Base-by-base conservation (phyloP, 208 protist genomes). In the Leishmania gerbilli region DNA sequence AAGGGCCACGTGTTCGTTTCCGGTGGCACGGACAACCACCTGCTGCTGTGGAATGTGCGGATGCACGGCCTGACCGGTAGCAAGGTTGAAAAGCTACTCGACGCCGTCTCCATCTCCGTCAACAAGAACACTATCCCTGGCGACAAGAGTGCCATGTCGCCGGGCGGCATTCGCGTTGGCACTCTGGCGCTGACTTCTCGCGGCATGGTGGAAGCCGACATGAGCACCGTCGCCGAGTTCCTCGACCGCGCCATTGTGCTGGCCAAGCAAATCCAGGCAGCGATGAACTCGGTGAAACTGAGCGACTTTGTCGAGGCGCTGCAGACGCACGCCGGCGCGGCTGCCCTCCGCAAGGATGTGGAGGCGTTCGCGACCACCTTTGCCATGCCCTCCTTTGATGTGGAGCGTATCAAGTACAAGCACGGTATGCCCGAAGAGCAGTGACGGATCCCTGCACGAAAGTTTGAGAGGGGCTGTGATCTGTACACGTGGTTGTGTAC, bases 81-180 rank as follows among this genome's bases (percentile, higher is more conserved):
- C 84, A 99, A 99, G 87, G 49, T 99, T 56, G 98, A 99, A 90
- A 99, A 99, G 89, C 81, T 99, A 21, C 90, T 98, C 6, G 97
- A 99, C 74, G 77, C 79, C 55, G 84, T 95, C 37, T 87, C 88
- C 79, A 99, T 99, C 82, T 97, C 98, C 0, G 83, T 95, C 37
- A 99, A 99, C 93, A 99, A 99, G 91, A 99, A 99, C 90, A 94
- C 98, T 17, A 97, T 99, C 75, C 89, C 92, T n/a, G 98, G 98
- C 56, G 99, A 99, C 83, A 96, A 93, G 77, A 96, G 85, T 72
- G 98, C 99, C 13, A 77, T 99, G 51, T 91, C 90, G 9, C 99
- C 99, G 2, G 93, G 94, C 55, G 99, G 98, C 60, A 92, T 99
- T 27, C 98, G 99, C 77, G 80, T 99, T 13, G 99, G 99, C 72